Conservation (phyloP, 306 rosid species). For the Ormosia emarginata region DNA sequence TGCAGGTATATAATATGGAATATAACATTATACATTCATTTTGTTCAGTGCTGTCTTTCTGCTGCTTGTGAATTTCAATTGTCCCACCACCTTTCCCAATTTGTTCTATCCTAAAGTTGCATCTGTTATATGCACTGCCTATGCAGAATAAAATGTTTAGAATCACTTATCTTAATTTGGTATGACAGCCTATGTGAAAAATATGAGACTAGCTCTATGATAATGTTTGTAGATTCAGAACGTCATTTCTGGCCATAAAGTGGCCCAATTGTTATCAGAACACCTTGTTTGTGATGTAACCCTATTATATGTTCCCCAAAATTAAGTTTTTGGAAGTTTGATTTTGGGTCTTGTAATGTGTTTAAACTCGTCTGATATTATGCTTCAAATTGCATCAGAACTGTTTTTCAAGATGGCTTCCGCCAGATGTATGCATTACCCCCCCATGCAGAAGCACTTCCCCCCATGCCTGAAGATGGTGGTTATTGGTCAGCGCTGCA, state of each 20-base stretch:
- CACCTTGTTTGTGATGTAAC: background rate
- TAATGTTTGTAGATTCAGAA: slow-evolving; percentile 14
- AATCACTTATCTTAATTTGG: background rate
- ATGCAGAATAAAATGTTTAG: background rate
- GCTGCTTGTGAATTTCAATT: slow-evolving; percentile 9
- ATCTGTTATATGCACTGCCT: slow-evolving; percentile 3
- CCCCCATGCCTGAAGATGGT: slow-evolving; percentile 95
- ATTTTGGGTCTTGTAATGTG: background rate
- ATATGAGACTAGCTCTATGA: background rate
- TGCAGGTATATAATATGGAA: slow-evolving; percentile 62
- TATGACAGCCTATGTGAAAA: slow-evolving; percentile 12
- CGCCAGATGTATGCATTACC: slow-evolving; percentile 73
- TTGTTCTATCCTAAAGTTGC: slow-evolving; percentile 10
- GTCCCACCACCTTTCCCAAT: slow-evolving; percentile 6
- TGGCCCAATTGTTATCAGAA: background rate
- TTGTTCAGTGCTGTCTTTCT: slow-evolving; percentile 1
- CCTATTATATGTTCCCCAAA: background rate
- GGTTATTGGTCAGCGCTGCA: slow-evolving; percentile 89
- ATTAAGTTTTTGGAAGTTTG: background rate
- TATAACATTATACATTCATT: background rate
- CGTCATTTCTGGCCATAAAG: background rate
- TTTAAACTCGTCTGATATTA: slow-evolving; percentile 14
- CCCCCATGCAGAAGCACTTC: slow-evolving; percentile 65
- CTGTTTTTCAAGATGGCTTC: slow-evolving; percentile 70
- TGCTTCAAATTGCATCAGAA: slow-evolving; percentile 51